phyloP scores from a whole-genome alignment of 176 grass and related monocot species.

The Juncus inflexus region DNA sequence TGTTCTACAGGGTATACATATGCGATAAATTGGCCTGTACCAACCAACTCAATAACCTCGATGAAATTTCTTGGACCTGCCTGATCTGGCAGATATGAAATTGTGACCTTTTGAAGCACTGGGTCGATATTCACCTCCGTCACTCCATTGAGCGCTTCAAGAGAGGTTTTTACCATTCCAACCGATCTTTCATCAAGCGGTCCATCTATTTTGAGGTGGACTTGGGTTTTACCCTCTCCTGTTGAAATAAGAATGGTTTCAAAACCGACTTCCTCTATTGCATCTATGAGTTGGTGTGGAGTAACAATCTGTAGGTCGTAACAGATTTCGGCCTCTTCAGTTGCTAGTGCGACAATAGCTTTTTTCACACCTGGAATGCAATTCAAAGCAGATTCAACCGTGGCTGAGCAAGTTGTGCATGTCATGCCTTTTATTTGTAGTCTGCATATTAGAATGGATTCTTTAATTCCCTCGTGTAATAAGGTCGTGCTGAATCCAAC shows the following conservation, averaged over 20 bases:
- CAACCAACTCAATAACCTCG: slow-evolving; percentile 66
- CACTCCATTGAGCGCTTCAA: slow-evolving; percentile 77
- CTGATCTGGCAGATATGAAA: slow-evolving; percentile 80
- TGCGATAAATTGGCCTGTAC: slow-evolving; percentile 42
- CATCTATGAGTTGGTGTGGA: slow-evolving; percentile 43
- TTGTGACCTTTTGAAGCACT: slow-evolving; percentile 59
- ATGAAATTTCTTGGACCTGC: slow-evolving; percentile 84
- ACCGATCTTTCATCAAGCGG: slow-evolving; percentile 37
- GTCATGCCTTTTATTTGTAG: slow-evolving; percentile 93
- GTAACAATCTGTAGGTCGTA: slow-evolving; percentile 53
- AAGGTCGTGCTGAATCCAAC: slow-evolving; percentile 66
- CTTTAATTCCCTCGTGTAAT: slow-evolving; percentile 64
- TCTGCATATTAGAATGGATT: slow-evolving; percentile 60
- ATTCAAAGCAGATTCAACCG: slow-evolving; percentile 65
- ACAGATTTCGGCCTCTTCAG: slow-evolving; percentile 79
- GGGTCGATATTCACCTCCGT: slow-evolving; percentile 49
- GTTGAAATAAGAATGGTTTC: slow-evolving; percentile 63
- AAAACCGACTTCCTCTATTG: slow-evolving; percentile 70
- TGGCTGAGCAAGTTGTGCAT: slow-evolving; percentile 70
- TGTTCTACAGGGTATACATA: slow-evolving; percentile 75
- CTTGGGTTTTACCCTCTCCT: slow-evolving; percentile 72
- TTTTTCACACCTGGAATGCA: slow-evolving; percentile 63
- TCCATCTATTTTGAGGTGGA: slow-evolving; percentile 75
- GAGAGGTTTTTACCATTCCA: slow-evolving; percentile 53
- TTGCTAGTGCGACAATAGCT: slow-evolving; percentile 76